Base-by-base conservation (phyloP, 2,329 filamentous ascomycete species). In the Colletotrichum viniferum region DNA sequence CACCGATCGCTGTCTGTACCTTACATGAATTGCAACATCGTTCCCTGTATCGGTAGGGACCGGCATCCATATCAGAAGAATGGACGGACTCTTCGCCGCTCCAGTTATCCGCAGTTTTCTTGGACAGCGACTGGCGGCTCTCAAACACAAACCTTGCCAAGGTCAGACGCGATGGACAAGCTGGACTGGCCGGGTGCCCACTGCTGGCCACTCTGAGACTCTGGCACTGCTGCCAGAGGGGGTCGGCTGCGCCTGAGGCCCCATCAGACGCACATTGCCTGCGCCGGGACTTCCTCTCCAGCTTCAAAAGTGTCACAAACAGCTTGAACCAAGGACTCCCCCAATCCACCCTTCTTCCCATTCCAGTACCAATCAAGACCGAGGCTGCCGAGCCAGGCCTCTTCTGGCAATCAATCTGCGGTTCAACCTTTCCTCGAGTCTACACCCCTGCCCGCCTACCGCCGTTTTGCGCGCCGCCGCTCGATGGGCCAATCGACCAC, bases 331-430 rank as follows among this genome's bases (percentile, higher is more conserved):
- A 64, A 69, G 43, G 63, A 60, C 69, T 68, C 24, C 69, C 56
- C 69, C 56, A 69, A 68, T 69, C 73, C 73, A 75, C 73, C 28
- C 9, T 5, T 60, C n/a, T 55, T 36, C 63, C 69, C 56, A 12
- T 67, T 60, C 43, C 38, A 72, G 56, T 48, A 60, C 73, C 73
- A 75, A 73, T 75, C 73, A 75, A 32, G 38, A 32, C 60, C 60
- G 36, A 61, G 56, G 10, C 64, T 74, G n/a, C 65, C 61, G 55
- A 69, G 43, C 74, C 71, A 74, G 71, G 65, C 71, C 58, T 70
- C 71, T 56, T 74, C 71, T 61, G 66, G 61, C 71, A 76, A 73
- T 70, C 71, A 76, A 76, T 74, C 71, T 76, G 71, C 74, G 71
- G 65, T 73, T 65, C 56, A 48, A 66, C 61, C 73, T 76, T 32